phyloP scores from a whole-genome alignment of 306 rosid species.

The Sophora flavescens region DNA sequence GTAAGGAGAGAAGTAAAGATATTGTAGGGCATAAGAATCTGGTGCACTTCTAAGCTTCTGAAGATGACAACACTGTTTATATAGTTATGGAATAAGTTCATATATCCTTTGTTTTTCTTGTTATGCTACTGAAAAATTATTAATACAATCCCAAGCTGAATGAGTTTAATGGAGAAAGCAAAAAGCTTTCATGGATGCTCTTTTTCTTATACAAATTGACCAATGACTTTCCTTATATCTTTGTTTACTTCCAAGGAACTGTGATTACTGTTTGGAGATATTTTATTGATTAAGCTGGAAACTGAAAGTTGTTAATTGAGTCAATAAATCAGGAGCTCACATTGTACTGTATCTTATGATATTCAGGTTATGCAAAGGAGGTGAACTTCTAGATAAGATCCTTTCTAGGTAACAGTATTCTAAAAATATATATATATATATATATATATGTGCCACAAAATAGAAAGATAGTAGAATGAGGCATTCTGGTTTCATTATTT shows the following conservation, averaged over 20 bases:
- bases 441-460: conserved; percentile 23
- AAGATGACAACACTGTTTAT: conserved; percentile 81
- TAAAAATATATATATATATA: too few species aligned
- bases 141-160: neutral
- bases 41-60: conserved; percentile 83
- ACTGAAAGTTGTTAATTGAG: conserved; percentile 12
- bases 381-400: conserved; percentile 82
- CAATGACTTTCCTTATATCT: neutral
- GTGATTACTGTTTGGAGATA: conserved; percentile 27
- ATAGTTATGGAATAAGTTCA: conserved; percentile 86
- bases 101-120: neutral
- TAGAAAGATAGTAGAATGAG: conserved; percentile 3
- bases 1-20: conserved; percentile 91
- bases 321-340: conserved; percentile 32
- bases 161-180: neutral
- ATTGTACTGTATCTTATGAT: conserved; percentile 32
- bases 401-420: conserved; percentile 74
- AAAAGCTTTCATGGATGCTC: neutral
- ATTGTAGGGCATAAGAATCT: conserved; percentile 82
- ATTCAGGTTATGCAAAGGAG: conserved; percentile 88
- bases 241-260: neutral
- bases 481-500: conserved; percentile 32
- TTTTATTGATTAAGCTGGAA: conserved; percentile 30
- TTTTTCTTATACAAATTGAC: neutral
- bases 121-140: neutral